phyloP scores from a whole-genome alignment of 2,329 filamentous ascomycete genomes.

The Cladosporium sp. region DNA sequence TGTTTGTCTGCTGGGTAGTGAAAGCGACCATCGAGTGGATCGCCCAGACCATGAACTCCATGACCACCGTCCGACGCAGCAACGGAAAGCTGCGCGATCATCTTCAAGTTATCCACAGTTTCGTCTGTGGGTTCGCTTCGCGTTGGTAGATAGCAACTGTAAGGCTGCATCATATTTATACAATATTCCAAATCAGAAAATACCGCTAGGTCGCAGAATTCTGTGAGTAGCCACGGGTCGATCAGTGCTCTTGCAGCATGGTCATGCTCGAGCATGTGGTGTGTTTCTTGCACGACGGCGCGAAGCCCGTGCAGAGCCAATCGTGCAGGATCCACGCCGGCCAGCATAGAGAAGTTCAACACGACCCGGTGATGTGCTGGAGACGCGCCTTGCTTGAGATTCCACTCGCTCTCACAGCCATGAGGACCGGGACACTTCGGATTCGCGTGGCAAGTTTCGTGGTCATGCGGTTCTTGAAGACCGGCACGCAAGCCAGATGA shows the following conservation, averaged over 20 bases:
- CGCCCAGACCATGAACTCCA: neutral
- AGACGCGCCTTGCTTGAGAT: neutral
- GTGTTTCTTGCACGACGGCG: conserved; percentile 23
- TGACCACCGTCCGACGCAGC: neutral
- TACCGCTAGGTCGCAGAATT: conserved; percentile 27
- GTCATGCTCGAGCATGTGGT: conserved; percentile 28
- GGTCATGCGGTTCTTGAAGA: neutral
- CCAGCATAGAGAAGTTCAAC: neutral
- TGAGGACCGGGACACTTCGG: neutral
- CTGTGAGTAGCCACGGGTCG: conserved; percentile 21
- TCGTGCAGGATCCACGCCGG: conserved; percentile 12
- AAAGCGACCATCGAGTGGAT: conserved; percentile 35
- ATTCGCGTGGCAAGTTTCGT: neutral
- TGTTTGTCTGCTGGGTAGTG: conserved; percentile 47
- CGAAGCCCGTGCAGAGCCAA: conserved; percentile 18
- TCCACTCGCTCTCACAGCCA: neutral
- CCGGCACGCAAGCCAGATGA: conserved; percentile 19
- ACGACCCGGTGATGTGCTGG: neutral
- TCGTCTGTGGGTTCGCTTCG: neutral
- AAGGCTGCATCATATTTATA: conserved; percentile 17
- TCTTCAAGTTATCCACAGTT: neutral
- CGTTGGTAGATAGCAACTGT: neutral
- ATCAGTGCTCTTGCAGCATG: conserved; percentile 20
- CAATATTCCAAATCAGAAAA: conserved; percentile 21
- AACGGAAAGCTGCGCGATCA: no score